These are phyloP conservation scores for Pythium plurisporium DNA, from an alignment of 352 stramenopile genomes.

Conservation along the genomic window DNA sequence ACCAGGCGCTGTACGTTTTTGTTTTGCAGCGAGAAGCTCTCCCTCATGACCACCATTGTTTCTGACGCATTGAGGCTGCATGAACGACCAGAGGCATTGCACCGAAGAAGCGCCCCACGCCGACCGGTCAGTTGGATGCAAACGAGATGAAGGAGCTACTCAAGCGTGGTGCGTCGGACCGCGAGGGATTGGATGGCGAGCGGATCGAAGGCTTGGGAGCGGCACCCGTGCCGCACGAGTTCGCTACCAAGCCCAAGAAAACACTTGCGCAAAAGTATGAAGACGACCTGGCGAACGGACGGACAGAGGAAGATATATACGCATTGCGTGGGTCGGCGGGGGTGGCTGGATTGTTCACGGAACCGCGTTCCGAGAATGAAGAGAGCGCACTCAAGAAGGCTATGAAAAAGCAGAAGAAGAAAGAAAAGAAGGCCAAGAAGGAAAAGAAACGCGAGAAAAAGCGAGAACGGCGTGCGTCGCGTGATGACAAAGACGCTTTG, in stretches of 20 bases:
- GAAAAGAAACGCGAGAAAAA: slow-evolving; percentile 46
- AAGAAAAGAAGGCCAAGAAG: slow-evolving; percentile 64
- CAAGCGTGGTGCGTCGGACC: slow-evolving; percentile 65
- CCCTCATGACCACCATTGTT: not conserved
- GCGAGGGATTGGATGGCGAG: slow-evolving; percentile 64
- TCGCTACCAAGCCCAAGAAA: slow-evolving; percentile 47
- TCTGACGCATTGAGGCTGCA: no score
- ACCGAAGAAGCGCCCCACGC: slow-evolving; percentile 41
- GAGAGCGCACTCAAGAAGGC: slow-evolving; percentile 51
- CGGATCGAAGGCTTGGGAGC: slow-evolving; percentile 85
- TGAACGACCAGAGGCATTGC: slow-evolving; percentile 72
- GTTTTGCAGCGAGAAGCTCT: not conserved
- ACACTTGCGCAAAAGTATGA: slow-evolving; percentile 73
- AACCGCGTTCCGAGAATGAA: slow-evolving; percentile 22
- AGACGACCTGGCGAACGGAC: slow-evolving; percentile 45
- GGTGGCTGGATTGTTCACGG: not conserved
- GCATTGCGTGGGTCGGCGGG: slow-evolving; percentile 45
- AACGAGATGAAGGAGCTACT: slow-evolving; percentile 86
- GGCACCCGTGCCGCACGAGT: slow-evolving; percentile 42
- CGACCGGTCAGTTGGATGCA: slow-evolving; percentile 50
- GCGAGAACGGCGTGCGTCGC: not conserved
- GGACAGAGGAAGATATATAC: slow-evolving; percentile 52
- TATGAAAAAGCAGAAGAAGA: slow-evolving; percentile 46
- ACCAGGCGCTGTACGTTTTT: slow-evolving; percentile 74
- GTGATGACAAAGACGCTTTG: not conserved